These are phyloP conservation scores for Marchantia paleacea DNA, from an alignment of 225 moss, liverwort and hornwort species.

Conservation along the genomic window DNA sequence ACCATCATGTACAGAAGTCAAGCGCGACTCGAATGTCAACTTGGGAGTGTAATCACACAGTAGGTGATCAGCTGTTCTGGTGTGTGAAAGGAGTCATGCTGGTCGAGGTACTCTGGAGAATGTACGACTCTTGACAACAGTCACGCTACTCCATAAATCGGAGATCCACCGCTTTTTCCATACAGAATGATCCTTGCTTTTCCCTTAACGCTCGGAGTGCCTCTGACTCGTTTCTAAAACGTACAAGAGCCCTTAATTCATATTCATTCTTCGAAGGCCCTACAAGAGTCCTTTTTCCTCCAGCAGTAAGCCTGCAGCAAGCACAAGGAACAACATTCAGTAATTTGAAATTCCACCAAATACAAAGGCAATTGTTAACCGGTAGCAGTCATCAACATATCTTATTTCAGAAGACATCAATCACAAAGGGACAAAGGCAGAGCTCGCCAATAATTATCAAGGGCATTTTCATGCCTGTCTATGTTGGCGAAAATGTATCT, in stretches of 20 bases:
- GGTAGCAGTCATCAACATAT: too few relatives aligned
- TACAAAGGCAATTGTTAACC: too few relatives aligned
- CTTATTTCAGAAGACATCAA: background rate
- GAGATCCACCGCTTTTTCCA: constrained; percentile 57
- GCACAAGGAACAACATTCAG: background rate
- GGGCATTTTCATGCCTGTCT: background rate
- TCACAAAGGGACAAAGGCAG: background rate
- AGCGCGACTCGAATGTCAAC: too few relatives aligned
- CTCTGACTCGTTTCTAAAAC: constrained; percentile 67
- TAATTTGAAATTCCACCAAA: background rate
- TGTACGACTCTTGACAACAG: background rate
- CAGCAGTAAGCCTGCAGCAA: background rate
- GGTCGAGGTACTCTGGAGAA: background rate
- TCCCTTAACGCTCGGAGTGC: constrained; percentile 74
- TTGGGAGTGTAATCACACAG: too few relatives aligned
- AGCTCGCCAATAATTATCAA: background rate
- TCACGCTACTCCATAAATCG: constrained; percentile 53
- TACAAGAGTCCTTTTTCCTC: background rate
- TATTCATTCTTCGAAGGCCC: constrained; percentile 23
- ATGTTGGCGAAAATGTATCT: background rate
- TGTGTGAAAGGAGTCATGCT: background rate
- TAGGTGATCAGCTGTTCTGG: background rate
- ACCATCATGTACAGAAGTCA: too few relatives aligned
- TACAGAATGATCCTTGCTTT: constrained; percentile 68
- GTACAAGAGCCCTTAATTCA: constrained; percentile 58